Conservation (phyloP, 2,329 filamentous ascomycete genomes). For the Diaporthe eres region DNA sequence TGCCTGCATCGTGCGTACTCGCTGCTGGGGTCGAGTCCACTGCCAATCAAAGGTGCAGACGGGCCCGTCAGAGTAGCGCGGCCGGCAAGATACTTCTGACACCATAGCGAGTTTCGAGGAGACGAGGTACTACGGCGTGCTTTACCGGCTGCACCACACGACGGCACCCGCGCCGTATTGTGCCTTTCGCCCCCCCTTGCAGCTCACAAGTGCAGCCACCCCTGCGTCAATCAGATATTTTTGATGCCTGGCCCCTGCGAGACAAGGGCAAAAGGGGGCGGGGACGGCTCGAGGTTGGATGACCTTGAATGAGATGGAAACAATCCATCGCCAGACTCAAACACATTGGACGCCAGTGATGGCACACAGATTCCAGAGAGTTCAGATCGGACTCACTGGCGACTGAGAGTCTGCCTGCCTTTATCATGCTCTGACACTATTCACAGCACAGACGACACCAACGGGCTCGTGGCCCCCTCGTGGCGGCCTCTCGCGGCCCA, state of each 20-base stretch:
- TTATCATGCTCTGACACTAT: constrained; percentile 19
- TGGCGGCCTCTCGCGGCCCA: constrained; percentile 3
- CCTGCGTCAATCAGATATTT: constrained; percentile 31
- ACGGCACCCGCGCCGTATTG: not conserved
- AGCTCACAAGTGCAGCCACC: constrained; percentile 17
- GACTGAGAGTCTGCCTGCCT: not conserved
- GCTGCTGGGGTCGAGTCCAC: constrained; percentile 29
- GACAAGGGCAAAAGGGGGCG: constrained; percentile 33
- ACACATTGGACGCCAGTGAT: not conserved
- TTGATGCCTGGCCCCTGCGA: constrained; percentile 25
- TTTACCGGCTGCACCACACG: constrained; percentile 8
- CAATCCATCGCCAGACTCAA: constrained; percentile 12
- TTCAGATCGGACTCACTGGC: constrained; percentile 1
- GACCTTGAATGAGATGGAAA: constrained; percentile 28
- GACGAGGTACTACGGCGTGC: constrained; percentile 13
- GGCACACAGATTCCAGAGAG: constrained; percentile 10
- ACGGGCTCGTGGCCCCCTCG: not conserved
- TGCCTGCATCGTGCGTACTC: constrained; percentile 7
- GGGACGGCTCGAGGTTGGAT: not conserved
- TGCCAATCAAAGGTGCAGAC: constrained; percentile 26
- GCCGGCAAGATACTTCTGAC: constrained; percentile 14
- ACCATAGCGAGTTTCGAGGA: constrained; percentile 24
- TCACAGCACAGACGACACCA: constrained; percentile 5
- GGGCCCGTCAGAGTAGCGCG: constrained; percentile 4
- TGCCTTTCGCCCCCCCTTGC: constrained; percentile 14